phyloP scores from a whole-genome alignment of 1,139 yeast genomes.

The Lodderomyces metapsilosis region DNA sequence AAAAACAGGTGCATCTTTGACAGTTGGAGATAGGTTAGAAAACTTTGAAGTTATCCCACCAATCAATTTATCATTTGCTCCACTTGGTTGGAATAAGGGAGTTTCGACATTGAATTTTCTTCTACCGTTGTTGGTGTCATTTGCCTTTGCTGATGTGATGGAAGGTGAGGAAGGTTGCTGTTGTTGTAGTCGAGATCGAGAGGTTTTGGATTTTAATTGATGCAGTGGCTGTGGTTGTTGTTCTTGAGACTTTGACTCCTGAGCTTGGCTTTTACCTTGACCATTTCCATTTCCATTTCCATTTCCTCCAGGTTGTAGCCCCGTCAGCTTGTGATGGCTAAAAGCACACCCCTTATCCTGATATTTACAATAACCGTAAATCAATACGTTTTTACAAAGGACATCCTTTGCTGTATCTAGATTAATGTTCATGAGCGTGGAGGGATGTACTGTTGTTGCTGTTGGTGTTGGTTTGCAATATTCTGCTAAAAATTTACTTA shows the following conservation, averaged over 20 bases:
- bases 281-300: background rate
- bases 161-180: constrained; percentile 4
- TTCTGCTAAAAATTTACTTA: no score
- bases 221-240: constrained; percentile 9
- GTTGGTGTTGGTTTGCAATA: no score
- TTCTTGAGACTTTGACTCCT: constrained; percentile 12
- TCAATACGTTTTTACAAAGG: constrained; percentile 80
- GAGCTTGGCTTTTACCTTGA: constrained; percentile 5
- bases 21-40: constrained; percentile 50
- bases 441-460: no score
- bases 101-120: constrained; percentile 61
- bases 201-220: constrained; percentile 7
- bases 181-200: constrained; percentile 4
- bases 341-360: constrained; percentile 89
- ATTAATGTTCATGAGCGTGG: constrained; percentile 39
- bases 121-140: constrained; percentile 16
- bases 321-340: constrained; percentile 50
- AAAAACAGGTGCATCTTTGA: constrained; percentile 56
- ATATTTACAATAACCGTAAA: constrained; percentile 87
- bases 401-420: constrained; percentile 66
- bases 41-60: constrained; percentile 38
- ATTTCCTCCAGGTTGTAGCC: constrained; percentile 4
- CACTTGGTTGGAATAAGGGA: constrained; percentile 62
- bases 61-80: constrained; percentile 13
- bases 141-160: constrained; percentile 4